These are phyloP conservation scores for Euphorbia schlechtendalii DNA, from an alignment of 441 rosid species.

Conservation along the genomic window DNA sequence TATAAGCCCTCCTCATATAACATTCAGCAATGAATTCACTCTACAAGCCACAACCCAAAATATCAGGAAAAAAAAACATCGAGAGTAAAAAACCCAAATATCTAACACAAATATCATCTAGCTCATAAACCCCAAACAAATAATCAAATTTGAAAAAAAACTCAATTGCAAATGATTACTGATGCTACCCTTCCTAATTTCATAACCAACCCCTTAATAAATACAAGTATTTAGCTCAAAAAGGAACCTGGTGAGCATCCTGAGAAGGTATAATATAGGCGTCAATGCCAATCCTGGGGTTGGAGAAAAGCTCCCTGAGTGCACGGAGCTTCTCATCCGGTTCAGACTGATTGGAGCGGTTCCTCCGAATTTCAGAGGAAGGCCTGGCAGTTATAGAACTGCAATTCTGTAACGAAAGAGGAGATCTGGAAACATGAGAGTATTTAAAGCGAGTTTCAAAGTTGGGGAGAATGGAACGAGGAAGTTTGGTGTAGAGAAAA, in stretches of 20 bases:
- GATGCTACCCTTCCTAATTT: background rate
- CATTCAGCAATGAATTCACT: slow-evolving; percentile 97
- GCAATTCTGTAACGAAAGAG: slow-evolving; percentile 35
- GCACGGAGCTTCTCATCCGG: slow-evolving; percentile 69
- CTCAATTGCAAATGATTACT: background rate
- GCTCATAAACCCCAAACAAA: too few species aligned
- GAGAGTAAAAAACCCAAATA: background rate
- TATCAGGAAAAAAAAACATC: background rate
- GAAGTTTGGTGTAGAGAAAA: slow-evolving; percentile 20
- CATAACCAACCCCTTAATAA: background rate
- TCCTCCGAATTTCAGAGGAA: slow-evolving; percentile 53
- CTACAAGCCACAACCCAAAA: slow-evolving; percentile 30
- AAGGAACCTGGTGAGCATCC: slow-evolving; percentile 87
- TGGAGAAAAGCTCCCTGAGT: too few species aligned
- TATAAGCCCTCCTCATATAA: slow-evolving; percentile 68
- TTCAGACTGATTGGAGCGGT: slow-evolving; percentile 21
- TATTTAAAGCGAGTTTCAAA: slow-evolving; percentile 21
- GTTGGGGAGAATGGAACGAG: slow-evolving; percentile 26
- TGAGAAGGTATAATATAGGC: slow-evolving; percentile 93
- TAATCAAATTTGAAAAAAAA: too few species aligned
- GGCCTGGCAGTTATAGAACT: slow-evolving; percentile 65
- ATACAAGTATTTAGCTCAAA: background rate
- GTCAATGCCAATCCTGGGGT: slow-evolving; percentile 69
- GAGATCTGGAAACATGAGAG: slow-evolving; percentile 17
- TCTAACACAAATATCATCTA: too few species aligned